phyloP scores from a whole-genome alignment of 140 eudicot genomes.

The Ambrosia hybrid region DNA sequence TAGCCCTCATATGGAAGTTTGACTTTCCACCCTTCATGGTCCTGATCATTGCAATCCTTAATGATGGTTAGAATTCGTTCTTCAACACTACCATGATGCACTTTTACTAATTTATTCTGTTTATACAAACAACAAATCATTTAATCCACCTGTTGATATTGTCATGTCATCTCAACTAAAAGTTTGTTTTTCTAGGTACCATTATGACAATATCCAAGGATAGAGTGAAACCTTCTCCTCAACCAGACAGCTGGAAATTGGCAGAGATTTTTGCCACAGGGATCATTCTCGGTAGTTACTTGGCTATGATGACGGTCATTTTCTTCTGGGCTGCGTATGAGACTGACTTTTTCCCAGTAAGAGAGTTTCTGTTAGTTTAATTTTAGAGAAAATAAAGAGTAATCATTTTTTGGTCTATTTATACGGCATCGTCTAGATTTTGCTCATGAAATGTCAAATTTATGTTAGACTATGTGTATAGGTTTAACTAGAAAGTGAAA shows the following conservation, averaged over 20 bases:
- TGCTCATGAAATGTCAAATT: not conserved
- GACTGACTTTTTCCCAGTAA: conserved; percentile 79
- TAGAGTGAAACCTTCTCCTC: conserved; percentile 91
- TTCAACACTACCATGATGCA: not conserved
- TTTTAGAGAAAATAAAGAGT: too few species aligned
- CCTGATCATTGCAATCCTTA: conserved; percentile 56
- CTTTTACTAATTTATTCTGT: too few species aligned
- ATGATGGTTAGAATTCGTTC: conserved; percentile 32
- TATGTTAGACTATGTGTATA: too few species aligned
- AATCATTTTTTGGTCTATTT: too few species aligned
- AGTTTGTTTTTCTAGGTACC: conserved; percentile 40
- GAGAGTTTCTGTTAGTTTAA: not conserved
- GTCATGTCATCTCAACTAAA: too few species aligned
- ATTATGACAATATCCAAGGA: conserved; percentile 95
- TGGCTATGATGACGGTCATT: conserved; percentile 92
- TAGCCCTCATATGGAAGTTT: conserved; percentile 49
- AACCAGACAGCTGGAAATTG: conserved; percentile 91
- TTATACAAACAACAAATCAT: too few species aligned
- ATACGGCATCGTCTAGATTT: not conserved
- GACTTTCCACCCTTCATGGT: conserved; percentile 66
- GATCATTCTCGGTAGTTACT: conserved; percentile 76
- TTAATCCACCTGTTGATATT: not conserved
- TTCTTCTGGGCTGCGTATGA: conserved; percentile 94
- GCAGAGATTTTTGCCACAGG: conserved; percentile 94
- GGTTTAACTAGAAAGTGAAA: too few species aligned